These are phyloP conservation scores for Kockovaella imperatae DNA, from an alignment of 768 basidiomycete species.

Conservation along the genomic window DNA sequence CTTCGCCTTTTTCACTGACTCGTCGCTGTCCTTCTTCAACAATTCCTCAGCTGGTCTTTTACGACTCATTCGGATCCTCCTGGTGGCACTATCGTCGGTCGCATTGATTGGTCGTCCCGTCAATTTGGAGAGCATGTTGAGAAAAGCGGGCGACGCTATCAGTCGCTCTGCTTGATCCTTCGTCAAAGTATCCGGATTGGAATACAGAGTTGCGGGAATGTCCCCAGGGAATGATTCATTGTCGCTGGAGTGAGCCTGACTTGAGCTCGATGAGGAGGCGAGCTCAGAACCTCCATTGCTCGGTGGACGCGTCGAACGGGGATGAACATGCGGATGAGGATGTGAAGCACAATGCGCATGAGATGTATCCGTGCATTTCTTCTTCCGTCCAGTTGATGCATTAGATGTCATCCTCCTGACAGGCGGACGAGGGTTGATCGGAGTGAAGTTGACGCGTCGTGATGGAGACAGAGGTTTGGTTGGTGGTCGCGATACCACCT, in stretches of 20 bases:
- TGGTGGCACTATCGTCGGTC: slow-evolving; percentile 8
- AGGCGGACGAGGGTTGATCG: background rate
- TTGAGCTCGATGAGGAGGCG: no score
- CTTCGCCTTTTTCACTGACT: background rate
- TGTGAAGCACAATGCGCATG: background rate
- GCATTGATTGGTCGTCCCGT: slow-evolving; percentile 10
- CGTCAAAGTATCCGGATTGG: slow-evolving; percentile 26
- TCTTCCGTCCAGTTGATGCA: background rate
- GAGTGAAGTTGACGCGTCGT: slow-evolving; percentile 1
- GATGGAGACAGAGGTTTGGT: slow-evolving; percentile 1
- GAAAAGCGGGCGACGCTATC: slow-evolving; percentile 28
- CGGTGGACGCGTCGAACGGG: background rate
- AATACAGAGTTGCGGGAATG: slow-evolving; percentile 27
- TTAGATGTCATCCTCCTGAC: background rate
- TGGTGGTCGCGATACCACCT: no score
- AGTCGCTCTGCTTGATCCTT: slow-evolving; percentile 33
- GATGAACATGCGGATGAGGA: background rate
- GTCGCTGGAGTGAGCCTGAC: background rate
- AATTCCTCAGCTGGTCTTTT: background rate
- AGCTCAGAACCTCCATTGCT: no score
- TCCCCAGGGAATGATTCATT: slow-evolving; percentile 18
- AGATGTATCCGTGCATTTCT: slow-evolving; percentile 1
- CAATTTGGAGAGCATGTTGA: slow-evolving; percentile 28
- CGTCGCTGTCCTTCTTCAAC: background rate
- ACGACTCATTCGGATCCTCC: background rate